Conservation (phyloP, 192 early-diverging fungal genomes). For the Coemansia sp. region DNA sequence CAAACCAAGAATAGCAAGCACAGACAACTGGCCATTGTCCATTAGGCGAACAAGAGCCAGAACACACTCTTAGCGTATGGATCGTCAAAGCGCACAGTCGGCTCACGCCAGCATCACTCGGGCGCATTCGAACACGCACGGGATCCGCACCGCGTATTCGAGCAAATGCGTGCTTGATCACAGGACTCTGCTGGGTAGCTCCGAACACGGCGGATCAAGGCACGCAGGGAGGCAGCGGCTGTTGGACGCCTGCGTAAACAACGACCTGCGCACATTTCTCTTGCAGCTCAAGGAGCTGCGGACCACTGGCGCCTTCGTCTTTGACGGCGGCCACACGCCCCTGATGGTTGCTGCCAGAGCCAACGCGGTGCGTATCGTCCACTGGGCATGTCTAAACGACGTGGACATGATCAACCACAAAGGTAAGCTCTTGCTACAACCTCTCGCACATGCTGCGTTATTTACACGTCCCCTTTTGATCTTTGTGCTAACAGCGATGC, state of each 20-base stretch:
- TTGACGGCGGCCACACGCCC: conserved; percentile 21
- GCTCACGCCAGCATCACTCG: neutral
- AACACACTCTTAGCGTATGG: neutral
- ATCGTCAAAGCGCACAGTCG: neutral
- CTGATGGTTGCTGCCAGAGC: conserved; percentile 44
- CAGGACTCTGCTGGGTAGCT: neutral
- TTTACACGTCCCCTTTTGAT: no score
- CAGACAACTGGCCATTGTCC: neutral
- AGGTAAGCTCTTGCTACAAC: conserved; percentile 14
- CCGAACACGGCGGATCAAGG: neutral
- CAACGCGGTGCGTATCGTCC: conserved; percentile 23
- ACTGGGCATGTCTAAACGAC: conserved; percentile 38
- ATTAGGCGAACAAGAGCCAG: neutral
- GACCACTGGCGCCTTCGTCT: conserved; percentile 3
- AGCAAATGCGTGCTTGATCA: conserved; percentile 8
- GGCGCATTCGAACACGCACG: neutral
- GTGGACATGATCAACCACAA: conserved; percentile 19
- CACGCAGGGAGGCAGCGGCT: neutral
- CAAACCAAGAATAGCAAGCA: neutral
- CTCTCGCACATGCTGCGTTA: neutral
- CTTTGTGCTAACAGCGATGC: no score
- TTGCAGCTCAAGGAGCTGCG: conserved; percentile 5
- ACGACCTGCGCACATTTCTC: conserved; percentile 20
- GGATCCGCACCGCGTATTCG: conserved; percentile 15
- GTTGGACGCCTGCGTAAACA: conserved; percentile 16